phyloP scores from a whole-genome alignment of 257 asterid species.

The Solanum clarkiae region DNA sequence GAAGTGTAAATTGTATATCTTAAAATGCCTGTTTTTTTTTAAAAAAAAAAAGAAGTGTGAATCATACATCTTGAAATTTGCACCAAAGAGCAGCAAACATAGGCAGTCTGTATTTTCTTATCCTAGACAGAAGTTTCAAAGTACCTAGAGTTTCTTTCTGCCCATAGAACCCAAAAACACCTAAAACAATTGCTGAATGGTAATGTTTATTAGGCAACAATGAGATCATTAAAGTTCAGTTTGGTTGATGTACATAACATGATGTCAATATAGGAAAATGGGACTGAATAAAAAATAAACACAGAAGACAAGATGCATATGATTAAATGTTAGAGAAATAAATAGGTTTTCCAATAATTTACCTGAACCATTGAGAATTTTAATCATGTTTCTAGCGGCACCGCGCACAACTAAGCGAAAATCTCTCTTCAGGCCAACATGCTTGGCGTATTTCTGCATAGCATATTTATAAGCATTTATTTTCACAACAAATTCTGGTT shows the following conservation, averaged over 20 bases:
- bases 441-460: constrained; percentile 74
- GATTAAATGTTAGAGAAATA: not conserved
- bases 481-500: not conserved
- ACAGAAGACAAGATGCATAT: not conserved
- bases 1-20: not conserved
- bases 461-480: not conserved
- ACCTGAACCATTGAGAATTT: constrained; percentile 95
- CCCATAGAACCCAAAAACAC: not conserved
- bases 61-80: not conserved
- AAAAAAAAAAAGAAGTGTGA: not conserved
- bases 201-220: not conserved
- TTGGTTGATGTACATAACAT: not conserved
- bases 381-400: constrained; percentile 91
- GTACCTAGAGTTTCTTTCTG: not conserved
- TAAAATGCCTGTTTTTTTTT: not conserved
- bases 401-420: constrained; percentile 96
- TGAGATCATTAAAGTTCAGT: not conserved
- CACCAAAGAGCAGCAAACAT: not conserved
- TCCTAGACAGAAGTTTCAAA: not conserved
- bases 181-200: not conserved
- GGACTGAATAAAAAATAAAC: not conserved
- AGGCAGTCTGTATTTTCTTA: not conserved
- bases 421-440: constrained; percentile 93
- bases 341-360: not conserved
- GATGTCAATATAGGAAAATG: not conserved